Percentiles rank a stretch among this genome's conserved stretches.
Conservation (phyloP, 257 asterid species). For the Verbena officinalis region DNA sequence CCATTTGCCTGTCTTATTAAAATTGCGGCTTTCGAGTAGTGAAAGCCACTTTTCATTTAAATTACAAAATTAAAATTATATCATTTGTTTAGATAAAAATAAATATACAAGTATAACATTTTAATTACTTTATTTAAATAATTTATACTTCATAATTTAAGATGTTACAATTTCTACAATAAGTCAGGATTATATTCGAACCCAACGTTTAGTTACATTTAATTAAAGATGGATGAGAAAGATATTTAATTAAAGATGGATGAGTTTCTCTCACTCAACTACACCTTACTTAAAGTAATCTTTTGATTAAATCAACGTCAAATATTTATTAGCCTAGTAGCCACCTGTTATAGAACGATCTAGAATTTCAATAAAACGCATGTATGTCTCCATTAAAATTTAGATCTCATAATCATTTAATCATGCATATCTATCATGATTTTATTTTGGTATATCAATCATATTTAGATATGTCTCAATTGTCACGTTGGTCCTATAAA, state of each 20-base stretch:
- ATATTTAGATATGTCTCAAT: not conserved
- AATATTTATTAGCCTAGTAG: not conserved
- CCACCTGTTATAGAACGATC: constrained; percentile 1
- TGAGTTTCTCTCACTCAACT: too few species aligned
- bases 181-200: too few species aligned
- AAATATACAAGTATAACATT: too few species aligned
- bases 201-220: too few species aligned
- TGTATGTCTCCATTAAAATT: constrained; percentile 17
- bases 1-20: not conserved
- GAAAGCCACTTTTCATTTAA: not conserved
- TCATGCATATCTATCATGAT: not conserved
- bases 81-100: too few species aligned
- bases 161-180: too few species aligned
- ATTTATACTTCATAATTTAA: too few species aligned
- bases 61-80: not conserved
- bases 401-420: constrained; percentile 15
- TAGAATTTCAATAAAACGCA: not conserved
- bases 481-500: constrained; percentile 17
- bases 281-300: too few species aligned
- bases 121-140: not conserved
- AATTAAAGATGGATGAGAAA: too few species aligned
- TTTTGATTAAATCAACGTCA: not conserved
- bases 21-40: constrained; percentile 22
- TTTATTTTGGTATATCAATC: not conserved
- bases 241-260: too few species aligned